These are phyloP conservation scores for Ramalina intermedia DNA, from an alignment of 495 filamentous ascomycete genomes.

Conservation along the genomic window DNA sequence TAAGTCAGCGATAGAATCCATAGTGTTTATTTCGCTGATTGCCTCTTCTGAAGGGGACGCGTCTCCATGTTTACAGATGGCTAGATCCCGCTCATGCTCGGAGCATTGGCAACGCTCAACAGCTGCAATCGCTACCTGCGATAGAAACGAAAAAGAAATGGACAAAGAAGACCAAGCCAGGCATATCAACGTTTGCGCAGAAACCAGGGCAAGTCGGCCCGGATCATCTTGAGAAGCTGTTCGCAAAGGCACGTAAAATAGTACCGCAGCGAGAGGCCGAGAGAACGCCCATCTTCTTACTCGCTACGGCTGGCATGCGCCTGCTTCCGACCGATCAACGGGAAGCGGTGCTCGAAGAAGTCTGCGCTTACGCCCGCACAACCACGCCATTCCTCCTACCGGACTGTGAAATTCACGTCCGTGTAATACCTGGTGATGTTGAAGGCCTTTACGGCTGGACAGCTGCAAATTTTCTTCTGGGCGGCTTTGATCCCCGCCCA, in stretches of 20 bases:
- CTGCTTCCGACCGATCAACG: conserved; percentile 64
- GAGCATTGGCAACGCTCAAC: conserved; percentile 40
- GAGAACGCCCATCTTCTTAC: conserved; percentile 83
- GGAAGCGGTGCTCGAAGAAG: conserved; percentile 53
- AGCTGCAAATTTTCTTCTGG: conserved; percentile 90
- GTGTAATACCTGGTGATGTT: conserved; percentile 93
- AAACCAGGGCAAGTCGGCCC: conserved; percentile 61
- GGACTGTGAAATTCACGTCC: conserved; percentile 80
- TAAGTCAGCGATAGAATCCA: conserved; percentile 18
- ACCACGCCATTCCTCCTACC: conserved; percentile 76
- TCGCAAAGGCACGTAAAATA: conserved; percentile 69
- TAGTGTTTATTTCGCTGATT: background rate
- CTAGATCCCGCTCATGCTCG: conserved; percentile 56
- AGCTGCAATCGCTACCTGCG: conserved; percentile 58
- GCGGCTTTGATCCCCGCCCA: conserved; percentile 75
- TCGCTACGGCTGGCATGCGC: conserved; percentile 95
- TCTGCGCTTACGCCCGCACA: conserved; percentile 68
- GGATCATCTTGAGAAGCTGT: conserved; percentile 62
- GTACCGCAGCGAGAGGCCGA: conserved; percentile 66
- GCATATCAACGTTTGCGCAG: conserved; percentile 79
- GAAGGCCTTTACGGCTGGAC: conserved; percentile 99
- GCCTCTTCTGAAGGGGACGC: conserved; percentile 49
- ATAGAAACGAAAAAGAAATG: conserved; percentile 73
- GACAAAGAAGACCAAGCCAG: conserved; percentile 84
- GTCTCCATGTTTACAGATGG: conserved; percentile 89